Percentiles rank a stretch among this genome's conserved stretches.
These are phyloP conservation scores for Nemania abortiva DNA, from an alignment of 2,329 filamentous ascomycete species.

Conservation along the genomic window DNA sequence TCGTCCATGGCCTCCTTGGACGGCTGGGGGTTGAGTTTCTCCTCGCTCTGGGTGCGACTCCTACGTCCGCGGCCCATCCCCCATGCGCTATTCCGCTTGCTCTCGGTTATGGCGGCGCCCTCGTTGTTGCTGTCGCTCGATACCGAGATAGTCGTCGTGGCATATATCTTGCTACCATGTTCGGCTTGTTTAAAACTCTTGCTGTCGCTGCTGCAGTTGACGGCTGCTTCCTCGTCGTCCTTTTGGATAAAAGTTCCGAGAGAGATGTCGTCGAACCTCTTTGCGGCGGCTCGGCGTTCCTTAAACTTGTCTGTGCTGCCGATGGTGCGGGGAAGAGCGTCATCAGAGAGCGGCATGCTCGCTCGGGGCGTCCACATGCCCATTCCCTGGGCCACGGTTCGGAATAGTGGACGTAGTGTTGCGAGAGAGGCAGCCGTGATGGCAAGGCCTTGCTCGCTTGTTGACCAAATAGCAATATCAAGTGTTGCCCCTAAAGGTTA, in stretches of 20 bases:
- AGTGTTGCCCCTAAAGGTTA: slow-evolving; percentile 52
- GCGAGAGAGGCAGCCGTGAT: slow-evolving; percentile 62
- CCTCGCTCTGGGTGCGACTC: slow-evolving; percentile 7
- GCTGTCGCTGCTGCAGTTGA: slow-evolving; percentile 13
- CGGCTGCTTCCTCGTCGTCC: slow-evolving; percentile 9
- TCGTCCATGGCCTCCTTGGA: slow-evolving; percentile 8
- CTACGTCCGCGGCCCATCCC: not conserved
- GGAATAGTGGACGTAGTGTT: slow-evolving; percentile 60
- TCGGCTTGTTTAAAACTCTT: slow-evolving; percentile 6
- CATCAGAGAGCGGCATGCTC: slow-evolving; percentile 19
- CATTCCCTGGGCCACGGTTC: slow-evolving; percentile 51
- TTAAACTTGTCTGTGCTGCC: slow-evolving; percentile 8
- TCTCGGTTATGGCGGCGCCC: not conserved
- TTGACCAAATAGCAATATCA: slow-evolving; percentile 63
- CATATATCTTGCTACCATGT: slow-evolving; percentile 8
- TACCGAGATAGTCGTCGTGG: slow-evolving; percentile 18
- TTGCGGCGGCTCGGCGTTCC: not conserved
- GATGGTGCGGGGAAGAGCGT: slow-evolving; percentile 7
- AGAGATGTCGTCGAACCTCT: not conserved
- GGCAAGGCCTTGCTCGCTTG: slow-evolving; percentile 60
- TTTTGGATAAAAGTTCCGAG: slow-evolving; percentile 11
- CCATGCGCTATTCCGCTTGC: not conserved
- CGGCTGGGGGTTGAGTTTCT: slow-evolving; percentile 1
- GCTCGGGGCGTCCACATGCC: slow-evolving; percentile 25
- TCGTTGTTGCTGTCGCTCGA: slow-evolving; percentile 15